Base-by-base conservation (phyloP, 163 green algal genomes). In the Smithsoniella earleae region DNA sequence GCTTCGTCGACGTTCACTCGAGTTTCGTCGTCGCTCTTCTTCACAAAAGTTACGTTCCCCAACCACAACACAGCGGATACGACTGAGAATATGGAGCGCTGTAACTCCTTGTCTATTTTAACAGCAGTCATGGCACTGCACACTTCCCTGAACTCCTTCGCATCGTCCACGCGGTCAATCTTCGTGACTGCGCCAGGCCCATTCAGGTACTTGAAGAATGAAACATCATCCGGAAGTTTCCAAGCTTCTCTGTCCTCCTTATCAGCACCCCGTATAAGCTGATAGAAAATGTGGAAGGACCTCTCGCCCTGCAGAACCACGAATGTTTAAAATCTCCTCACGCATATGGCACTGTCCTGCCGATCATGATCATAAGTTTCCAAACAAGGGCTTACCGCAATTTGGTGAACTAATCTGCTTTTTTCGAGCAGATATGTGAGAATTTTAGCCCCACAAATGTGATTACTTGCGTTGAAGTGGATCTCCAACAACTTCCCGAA, bases 251-350 rank as follows among this genome's bases (percentile, higher is more conserved):
- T 76, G 69, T 89, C 79, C 62, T 81, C 84, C 34, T 72, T 25
- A 46, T 22, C 77, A 10, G 85, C 85, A 30, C 87, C 90, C 27
- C 76, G 79, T 79, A 86, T 90, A 38, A 95, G 76, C 82, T 96
- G 89, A 79, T 97, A 98, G 81, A 98, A 97, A 52, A 95, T 89
- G 85, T 98, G 92, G 86, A 91, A 97, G 6, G 80, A 91, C 49
- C 91, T 84, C 82, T 97, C 91, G 20, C 83, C 84, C 30, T 85
- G 79, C 62, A 66, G 54, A 73, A 31, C 20, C 30, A 73, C 13
- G 13, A 6, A 25, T 8, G 30, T n/a, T n/a, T n/a, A n/a, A n/a
- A n/a, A n/a, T n/a, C n/a, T n/a, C n/a, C n/a, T n/a, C n/a, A n/a
- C n/a, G n/a, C n/a, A n/a, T n/a, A n/a, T n/a, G n/a, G n/a, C n/a